phyloP scores from a whole-genome alignment of 805 yeast genomes.

The Candida multigemmis region DNA sequence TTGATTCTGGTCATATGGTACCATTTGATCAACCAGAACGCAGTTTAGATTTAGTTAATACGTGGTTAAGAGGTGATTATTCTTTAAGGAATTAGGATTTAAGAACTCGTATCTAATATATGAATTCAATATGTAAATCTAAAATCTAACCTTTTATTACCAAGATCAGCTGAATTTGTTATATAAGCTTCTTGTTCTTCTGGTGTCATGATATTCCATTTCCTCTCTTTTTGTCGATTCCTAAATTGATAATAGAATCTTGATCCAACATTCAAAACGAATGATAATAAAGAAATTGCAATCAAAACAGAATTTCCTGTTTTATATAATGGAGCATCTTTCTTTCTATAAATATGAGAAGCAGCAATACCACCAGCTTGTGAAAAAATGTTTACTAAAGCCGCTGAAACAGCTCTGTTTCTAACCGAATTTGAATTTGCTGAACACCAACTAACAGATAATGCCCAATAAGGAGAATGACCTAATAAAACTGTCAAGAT shows the following conservation, averaged over 20 bases:
- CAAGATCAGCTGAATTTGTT: conserved; percentile 37
- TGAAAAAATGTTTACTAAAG: conserved; percentile 16
- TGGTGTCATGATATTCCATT: conserved; percentile 42
- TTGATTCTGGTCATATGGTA: conserved; percentile 32
- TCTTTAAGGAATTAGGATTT: conserved; percentile 5
- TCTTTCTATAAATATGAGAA: conserved; percentile 15
- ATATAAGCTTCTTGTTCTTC: conserved; percentile 45
- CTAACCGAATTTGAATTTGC: conserved; percentile 15
- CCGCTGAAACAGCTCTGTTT: conserved; percentile 17
- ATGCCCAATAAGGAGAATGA: conserved; percentile 25
- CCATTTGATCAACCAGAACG: conserved; percentile 28
- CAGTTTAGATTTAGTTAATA: conserved; percentile 25
- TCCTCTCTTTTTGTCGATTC: conserved; percentile 11
- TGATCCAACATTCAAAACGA: conserved; percentile 11
- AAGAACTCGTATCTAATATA: too few relatives aligned
- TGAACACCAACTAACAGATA: conserved; percentile 19
- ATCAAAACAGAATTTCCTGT: conserved; percentile 15
- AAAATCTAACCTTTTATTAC: conserved; percentile 50
- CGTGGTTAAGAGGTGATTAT: conserved; percentile 19
- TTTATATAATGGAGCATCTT: conserved; percentile 17
- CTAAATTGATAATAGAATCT: conserved; percentile 14
- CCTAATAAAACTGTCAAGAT: conserved; percentile 18
- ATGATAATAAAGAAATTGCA: conserved; percentile 8
- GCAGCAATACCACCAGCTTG: conserved; percentile 17
- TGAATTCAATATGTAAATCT: conserved; percentile 17